phyloP scores from a whole-genome alignment of 345 rosid species.

The Citrus inodora region DNA sequence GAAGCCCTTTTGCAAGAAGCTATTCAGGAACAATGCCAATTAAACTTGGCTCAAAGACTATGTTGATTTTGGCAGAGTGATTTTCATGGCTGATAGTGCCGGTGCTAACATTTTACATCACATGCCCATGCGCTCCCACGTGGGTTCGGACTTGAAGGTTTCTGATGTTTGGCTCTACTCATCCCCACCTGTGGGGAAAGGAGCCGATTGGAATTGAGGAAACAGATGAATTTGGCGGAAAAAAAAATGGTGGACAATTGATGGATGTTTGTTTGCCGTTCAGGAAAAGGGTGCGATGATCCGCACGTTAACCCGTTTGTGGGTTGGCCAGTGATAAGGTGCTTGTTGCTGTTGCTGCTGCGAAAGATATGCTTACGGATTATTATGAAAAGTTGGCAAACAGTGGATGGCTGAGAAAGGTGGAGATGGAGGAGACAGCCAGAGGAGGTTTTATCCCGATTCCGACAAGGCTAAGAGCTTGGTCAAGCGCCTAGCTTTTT shows the following conservation, averaged over 20 bases:
- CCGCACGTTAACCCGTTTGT: slow-evolving; percentile 69
- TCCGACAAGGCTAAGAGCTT: slow-evolving; percentile 45
- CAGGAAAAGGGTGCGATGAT: slow-evolving; percentile 54
- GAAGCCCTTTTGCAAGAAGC: too few species aligned
- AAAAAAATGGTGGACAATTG: slow-evolving; percentile 57
- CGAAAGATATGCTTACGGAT: slow-evolving; percentile 54
- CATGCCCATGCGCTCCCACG: slow-evolving; percentile 32
- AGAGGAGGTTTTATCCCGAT: slow-evolving; percentile 52
- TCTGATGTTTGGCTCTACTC: slow-evolving; percentile 53
- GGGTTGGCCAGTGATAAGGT: slow-evolving; percentile 48
- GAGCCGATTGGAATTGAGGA: slow-evolving; percentile 57
- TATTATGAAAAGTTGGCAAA: slow-evolving; percentile 48
- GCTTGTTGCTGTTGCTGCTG: slow-evolving; percentile 57
- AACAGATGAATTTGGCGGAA: slow-evolving; percentile 26
- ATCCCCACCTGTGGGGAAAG: slow-evolving; percentile 63
- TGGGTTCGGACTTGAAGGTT: slow-evolving; percentile 26
- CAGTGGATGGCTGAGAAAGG: slow-evolving; percentile 50
- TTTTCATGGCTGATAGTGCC: slow-evolving; percentile 61
- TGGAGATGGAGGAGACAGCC: slow-evolving; percentile 51
- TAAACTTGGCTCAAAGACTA: slow-evolving; percentile 51
- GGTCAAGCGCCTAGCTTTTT: slow-evolving; percentile 44
- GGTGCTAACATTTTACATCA: slow-evolving; percentile 75
- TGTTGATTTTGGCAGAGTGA: slow-evolving; percentile 37
- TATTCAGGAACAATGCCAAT: too few species aligned
- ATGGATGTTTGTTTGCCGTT: slow-evolving; percentile 71